phyloP scores from a whole-genome alignment of 495 filamentous ascomycete species.

The Penicillium chermesinum region DNA sequence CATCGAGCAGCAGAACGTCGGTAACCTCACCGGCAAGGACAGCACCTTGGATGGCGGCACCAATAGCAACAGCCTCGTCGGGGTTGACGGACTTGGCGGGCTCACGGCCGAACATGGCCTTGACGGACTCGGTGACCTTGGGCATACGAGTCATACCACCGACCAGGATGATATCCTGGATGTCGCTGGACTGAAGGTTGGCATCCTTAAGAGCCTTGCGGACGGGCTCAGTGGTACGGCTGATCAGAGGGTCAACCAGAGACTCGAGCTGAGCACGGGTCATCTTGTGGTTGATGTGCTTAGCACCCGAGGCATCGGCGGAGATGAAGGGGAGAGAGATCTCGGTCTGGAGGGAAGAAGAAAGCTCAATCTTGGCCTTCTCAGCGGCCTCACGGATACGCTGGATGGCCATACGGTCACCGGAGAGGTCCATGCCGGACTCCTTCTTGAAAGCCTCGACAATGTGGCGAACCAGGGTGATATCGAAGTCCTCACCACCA shows the following conservation, averaged over 20 bases:
- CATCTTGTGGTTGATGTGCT: constrained; percentile 97
- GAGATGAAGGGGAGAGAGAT: constrained; percentile 96
- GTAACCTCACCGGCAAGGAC: constrained; percentile 96
- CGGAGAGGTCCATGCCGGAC: constrained; percentile 81
- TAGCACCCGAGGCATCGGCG: constrained; percentile 87
- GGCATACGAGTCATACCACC: constrained; percentile 99
- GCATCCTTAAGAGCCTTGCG: constrained; percentile 98
- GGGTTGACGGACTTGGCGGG: constrained; percentile 99
- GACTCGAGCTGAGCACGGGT: constrained; percentile 87
- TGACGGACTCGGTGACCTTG: constrained; percentile 96
- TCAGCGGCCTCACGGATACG: constrained; percentile 98
- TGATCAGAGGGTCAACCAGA: constrained; percentile 88
- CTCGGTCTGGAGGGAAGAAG: constrained; percentile 92
- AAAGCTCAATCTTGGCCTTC: constrained; percentile 99
- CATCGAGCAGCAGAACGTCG: constrained; percentile 92
- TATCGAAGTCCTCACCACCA: constrained; percentile 98
- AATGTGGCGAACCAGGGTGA: constrained; percentile 88
- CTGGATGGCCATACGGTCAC: constrained; percentile 98
- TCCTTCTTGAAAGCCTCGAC: constrained; percentile 97
- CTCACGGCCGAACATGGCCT: constrained; percentile 95
- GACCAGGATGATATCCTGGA: constrained; percentile 97
- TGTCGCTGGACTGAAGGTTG: constrained; percentile 86
- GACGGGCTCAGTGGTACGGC: constrained; percentile 81
- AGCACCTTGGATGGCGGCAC: constrained; percentile 96
- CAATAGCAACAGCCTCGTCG: constrained; percentile 97